phyloP scores from a whole-genome alignment of 805 yeast genomes.

The Soucietia sequanensis region DNA sequence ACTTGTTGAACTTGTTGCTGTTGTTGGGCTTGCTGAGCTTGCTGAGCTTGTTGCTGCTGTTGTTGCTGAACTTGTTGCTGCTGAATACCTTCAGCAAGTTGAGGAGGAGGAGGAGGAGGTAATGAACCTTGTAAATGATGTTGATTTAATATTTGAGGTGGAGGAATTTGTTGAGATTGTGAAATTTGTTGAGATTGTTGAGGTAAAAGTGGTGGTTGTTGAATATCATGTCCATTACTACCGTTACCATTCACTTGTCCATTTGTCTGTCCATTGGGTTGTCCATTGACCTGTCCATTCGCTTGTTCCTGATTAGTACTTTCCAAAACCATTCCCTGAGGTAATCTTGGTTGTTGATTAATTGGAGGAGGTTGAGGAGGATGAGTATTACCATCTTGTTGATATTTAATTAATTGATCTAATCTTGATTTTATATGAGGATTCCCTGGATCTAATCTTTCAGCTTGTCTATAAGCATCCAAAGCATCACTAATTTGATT shows the following conservation, averaged over 20 bases:
- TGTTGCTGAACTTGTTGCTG: slow-evolving; percentile 7
- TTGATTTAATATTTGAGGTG: slow-evolving; percentile 12
- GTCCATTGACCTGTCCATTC: slow-evolving; percentile 7
- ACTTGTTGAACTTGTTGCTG: slow-evolving; percentile 9
- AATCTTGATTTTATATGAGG: slow-evolving; percentile 92
- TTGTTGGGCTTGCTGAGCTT: slow-evolving; percentile 12
- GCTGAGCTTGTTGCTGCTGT: slow-evolving; percentile 10
- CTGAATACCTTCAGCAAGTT: no score
- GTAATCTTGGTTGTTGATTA: slow-evolving; percentile 59
- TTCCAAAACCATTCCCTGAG: slow-evolving; percentile 64
- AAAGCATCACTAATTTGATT: slow-evolving; percentile 93
- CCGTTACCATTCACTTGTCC: no score
- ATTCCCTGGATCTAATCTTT: slow-evolving; percentile 89
- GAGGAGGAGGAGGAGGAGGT: slow-evolving; percentile 8
- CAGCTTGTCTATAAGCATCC: slow-evolving; percentile 96
- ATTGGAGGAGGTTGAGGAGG: slow-evolving; percentile 69
- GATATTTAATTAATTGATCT: slow-evolving; percentile 75
- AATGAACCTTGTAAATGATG: slow-evolving; percentile 2
- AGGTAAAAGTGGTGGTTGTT: slow-evolving; percentile 9
- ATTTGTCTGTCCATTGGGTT: slow-evolving; percentile 5
- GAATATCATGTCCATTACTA: neutral
- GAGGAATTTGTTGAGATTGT: slow-evolving; percentile 15
- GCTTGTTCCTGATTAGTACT: slow-evolving; percentile 30
- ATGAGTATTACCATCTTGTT: slow-evolving; percentile 64
- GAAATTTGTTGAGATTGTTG: slow-evolving; percentile 7